Base-by-base conservation (phyloP, 75 land plant species). In the Selaginella moellendorffii region DNA sequence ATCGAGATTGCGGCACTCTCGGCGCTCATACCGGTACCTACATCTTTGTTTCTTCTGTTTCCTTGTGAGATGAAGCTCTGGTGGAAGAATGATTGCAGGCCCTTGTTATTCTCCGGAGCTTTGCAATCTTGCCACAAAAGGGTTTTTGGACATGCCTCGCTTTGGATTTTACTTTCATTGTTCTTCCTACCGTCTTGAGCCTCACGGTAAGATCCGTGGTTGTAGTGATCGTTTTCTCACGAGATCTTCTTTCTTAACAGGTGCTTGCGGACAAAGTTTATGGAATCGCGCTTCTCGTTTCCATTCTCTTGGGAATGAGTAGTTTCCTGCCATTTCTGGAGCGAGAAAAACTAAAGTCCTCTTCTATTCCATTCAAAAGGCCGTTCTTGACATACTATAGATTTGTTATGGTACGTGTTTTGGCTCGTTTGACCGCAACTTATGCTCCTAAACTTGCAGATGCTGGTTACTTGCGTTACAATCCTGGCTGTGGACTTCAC, bases 401-500 rank as follows among this genome's bases (percentile, higher is more conserved):
- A 52, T 84, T 91, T 63, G 61, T 71, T 1, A 72, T 81, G 86
- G 97, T 88, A 78, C 0, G 66, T 54, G 10, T 28, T n/a, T n/a
- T n/a, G n/a, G n/a, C n/a, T n/a, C n/a, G n/a, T n/a, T n/a, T n/a
- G n/a, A n/a, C n/a, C n/a, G n/a, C n/a, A n/a, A n/a, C n/a, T n/a
- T n/a, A n/a, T n/a, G n/a, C n/a, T n/a, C n/a, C n/a, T n/a, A n/a
- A n/a, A n/a, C 46, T 5, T 73, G 63, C 80, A 92, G 98, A 86
- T 93, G 90, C 31, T 88, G 56, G 67, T 81, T 23, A 93, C 98
- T 22, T 85, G 96, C 76, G 74, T 93, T 62, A 81, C 85, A 63
- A 93, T 93, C 63, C 73, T 93, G 72, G 90, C 87, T 67, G 96
- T 93, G 69, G 98, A 93, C 60, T 93, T 93, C 73, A 81, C 72